Conservation (phyloP, 2,329 filamentous ascomycete genomes). For the Phaeosphaeriaceae sp. region DNA sequence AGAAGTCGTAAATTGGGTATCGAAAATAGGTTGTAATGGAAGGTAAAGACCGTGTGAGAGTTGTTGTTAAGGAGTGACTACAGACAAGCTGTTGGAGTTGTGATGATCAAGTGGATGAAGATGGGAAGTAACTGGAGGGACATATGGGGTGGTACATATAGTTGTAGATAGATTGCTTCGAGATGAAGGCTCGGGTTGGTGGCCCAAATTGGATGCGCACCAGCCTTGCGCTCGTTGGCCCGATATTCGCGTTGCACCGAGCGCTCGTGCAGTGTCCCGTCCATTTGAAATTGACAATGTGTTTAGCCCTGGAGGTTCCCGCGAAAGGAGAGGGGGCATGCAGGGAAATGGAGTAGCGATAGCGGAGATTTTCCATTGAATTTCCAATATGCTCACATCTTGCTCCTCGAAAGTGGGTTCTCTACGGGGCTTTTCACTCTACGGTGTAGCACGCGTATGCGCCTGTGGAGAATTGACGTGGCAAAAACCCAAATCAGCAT, state of each 20-base stretch:
- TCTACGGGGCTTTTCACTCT: background rate
- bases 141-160: background rate
- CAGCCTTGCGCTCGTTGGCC: background rate
- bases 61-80: constrained; percentile 38
- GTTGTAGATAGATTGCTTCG: background rate
- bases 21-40: constrained; percentile 9
- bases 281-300: background rate
- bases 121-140: constrained; percentile 6
- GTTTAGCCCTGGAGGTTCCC: background rate
- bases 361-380: constrained; percentile 22
- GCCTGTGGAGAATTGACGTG: background rate
- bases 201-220: background rate
- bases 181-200: background rate
- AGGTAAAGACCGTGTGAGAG: constrained; percentile 20
- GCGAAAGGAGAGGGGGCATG: background rate
- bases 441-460: background rate
- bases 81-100: constrained; percentile 29
- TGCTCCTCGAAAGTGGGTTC: background rate
- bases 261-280: background rate
- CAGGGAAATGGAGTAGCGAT: constrained; percentile 12
- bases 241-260: background rate
- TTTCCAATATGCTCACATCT: background rate
- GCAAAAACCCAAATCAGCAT: background rate
- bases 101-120: constrained; percentile 24
- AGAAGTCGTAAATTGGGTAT: constrained; percentile 4